Conservation (phyloP, 139 green algal species). For the Coccomyxa sp. region DNA sequence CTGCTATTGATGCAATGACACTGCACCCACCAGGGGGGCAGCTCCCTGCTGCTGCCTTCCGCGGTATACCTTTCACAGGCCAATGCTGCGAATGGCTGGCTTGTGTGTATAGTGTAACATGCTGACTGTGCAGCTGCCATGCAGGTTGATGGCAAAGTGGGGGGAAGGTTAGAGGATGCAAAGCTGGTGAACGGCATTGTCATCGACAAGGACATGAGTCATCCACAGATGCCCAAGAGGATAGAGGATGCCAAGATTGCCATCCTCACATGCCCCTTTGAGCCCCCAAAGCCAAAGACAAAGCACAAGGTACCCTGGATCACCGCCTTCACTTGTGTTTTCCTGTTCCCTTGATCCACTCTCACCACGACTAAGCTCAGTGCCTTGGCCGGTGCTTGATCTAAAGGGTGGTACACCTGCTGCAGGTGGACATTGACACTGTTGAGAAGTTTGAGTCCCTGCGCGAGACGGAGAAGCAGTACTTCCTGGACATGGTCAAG, state of each 20-base stretch:
- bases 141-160: slow-evolving; percentile 95
- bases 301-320: slow-evolving; percentile 96
- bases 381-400: no score
- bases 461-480: slow-evolving; percentile 82
- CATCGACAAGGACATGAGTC: slow-evolving; percentile 98
- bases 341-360: background rate
- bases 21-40: no score
- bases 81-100: no score
- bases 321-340: no score
- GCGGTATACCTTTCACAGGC: no score
- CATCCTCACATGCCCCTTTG: slow-evolving; percentile 99
- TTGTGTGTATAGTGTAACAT: no score
- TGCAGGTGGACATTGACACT: slow-evolving; percentile 91
- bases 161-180: slow-evolving; percentile 94
- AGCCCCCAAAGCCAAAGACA: slow-evolving; percentile 99
- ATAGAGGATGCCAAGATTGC: slow-evolving; percentile 92
- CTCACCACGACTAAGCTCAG: background rate
- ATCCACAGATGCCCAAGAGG: slow-evolving; percentile 89
- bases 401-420: no score
- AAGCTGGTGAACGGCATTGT: slow-evolving; percentile 92
- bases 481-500: slow-evolving; percentile 98
- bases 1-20: no score
- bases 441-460: slow-evolving; percentile 98
- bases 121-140: background rate
- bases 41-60: no score